These are phyloP conservation scores for Trametes cinnabarina DNA, from an alignment of 768 basidiomycete genomes.

Conservation along the genomic window DNA sequence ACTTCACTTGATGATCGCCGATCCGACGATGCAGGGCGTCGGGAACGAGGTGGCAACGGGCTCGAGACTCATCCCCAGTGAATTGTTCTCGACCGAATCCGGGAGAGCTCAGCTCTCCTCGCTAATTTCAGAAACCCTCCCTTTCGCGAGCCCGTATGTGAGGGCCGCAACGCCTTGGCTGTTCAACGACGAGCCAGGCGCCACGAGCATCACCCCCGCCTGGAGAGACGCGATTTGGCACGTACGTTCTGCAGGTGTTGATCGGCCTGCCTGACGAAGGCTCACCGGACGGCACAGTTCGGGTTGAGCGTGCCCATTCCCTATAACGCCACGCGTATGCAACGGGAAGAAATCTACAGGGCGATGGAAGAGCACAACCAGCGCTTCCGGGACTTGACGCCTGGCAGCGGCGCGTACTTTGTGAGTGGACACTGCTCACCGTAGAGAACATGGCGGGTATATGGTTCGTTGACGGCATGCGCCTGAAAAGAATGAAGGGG, in stretches of 20 bases:
- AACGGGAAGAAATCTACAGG: neutral
- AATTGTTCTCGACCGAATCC: constrained; percentile 24
- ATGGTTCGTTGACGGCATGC: neutral
- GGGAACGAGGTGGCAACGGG: constrained; percentile 27
- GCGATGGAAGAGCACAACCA: constrained; percentile 17
- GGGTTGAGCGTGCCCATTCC: neutral
- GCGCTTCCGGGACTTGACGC: constrained; percentile 25
- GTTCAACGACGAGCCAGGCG: constrained; percentile 15
- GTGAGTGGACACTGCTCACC: constrained; percentile 17
- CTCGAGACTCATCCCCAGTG: constrained; percentile 29
- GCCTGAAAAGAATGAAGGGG: constrained; percentile 32
- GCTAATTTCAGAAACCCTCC: constrained; percentile 22
- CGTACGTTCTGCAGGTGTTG: neutral
- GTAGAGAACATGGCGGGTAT: too few species aligned
- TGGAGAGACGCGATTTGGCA: constrained; percentile 31
- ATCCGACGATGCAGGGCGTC: constrained; percentile 17
- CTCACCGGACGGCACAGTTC: too few species aligned
- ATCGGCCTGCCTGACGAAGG: too few species aligned
- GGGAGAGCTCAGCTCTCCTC: constrained; percentile 24
- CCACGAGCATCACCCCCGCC: constrained; percentile 29
- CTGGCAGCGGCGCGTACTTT: constrained; percentile 34
- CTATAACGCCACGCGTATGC: constrained; percentile 1
- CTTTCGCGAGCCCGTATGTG: constrained; percentile 27
- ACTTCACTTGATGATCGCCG: too few species aligned
- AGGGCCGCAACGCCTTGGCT: constrained; percentile 25